Base-by-base conservation (phyloP, 345 rosid species). In the Lepidium aucheri region DNA sequence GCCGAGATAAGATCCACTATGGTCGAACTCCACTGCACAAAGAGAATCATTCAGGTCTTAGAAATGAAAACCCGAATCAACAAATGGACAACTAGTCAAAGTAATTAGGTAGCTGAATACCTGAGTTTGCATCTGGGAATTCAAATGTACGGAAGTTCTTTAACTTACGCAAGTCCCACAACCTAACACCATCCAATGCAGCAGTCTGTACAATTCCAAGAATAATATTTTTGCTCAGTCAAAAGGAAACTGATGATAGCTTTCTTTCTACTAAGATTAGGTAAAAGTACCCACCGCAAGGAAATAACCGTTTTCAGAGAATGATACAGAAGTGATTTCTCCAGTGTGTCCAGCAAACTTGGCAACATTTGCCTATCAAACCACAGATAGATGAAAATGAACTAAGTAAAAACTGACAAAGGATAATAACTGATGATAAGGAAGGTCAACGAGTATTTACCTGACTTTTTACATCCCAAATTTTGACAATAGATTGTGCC, bases 391-490 rank as follows among this genome's bases (percentile, higher is more conserved):
- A 24, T 12, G n/a, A 68, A 20, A 53, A 14, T 49, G 20, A 63
- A 2, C 38, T 51, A 36, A 44, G 51, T 35, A 42, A 41, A 52
- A 38, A 55, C 32, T 55, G 28, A 36, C 32, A 55, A 36, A 16
- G 12, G 60, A 36, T 1, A 18, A 6, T 30, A 20, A 43, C 26
- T 53, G 28, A 65, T 57, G 61, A 22, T 15, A 24, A 42, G 26
- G 36, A 56, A 33, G 22, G 28, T 26, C 22, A 40, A 24, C 32
- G 20, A 18, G 15, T 2, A 16, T 35, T 42, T 83, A 94, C 99
- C 96, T 91, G 91, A 74, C 85, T 82, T 73, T 94, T 94, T 57
- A 87, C 99, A 85, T 91, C 97, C 99, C 99, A 94, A 78, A 94
- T 86, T 69, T 89, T 91, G 62, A 91, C 97, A 41, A 80, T 77